Conservation (phyloP, 2,329 filamentous ascomycete genomes). For the Chaetomium strumarium region DNA sequence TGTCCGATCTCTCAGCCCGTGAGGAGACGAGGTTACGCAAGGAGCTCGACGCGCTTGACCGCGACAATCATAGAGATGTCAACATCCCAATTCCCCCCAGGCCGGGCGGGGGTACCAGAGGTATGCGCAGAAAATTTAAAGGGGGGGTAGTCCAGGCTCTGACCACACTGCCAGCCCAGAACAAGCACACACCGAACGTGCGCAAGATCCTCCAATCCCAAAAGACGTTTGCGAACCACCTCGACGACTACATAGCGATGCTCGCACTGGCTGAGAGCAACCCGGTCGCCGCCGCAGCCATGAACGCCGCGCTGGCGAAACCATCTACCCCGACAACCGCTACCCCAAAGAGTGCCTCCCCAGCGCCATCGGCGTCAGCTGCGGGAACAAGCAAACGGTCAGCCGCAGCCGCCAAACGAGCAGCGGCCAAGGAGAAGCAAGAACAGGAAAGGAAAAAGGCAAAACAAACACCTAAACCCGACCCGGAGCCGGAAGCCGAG, state of each 20-base stretch:
- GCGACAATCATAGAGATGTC: constrained; percentile 68
- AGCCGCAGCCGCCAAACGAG: constrained; percentile 18
- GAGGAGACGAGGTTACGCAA: constrained; percentile 77
- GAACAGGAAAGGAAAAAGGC: constrained; percentile 16
- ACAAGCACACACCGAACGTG: constrained; percentile 62
- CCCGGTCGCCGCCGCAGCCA: constrained; percentile 28
- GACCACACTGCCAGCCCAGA: constrained; percentile 31
- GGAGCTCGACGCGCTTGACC: constrained; percentile 75
- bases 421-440: constrained; percentile 17
- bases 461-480: constrained; percentile 1
- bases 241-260: constrained; percentile 71
- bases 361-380: constrained; percentile 16
- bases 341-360: constrained; percentile 19
- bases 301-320: constrained; percentile 24
- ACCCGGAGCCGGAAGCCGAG: constrained; percentile 6
- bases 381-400: constrained; percentile 19
- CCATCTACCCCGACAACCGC: constrained; percentile 18
- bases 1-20: constrained; percentile 67
- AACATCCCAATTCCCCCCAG: constrained; percentile 63
- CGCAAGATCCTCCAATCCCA: constrained; percentile 73
- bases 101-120: constrained; percentile 40
- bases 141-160: not conserved
- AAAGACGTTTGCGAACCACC: constrained; percentile 77
- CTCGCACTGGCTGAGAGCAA: constrained; percentile 40
- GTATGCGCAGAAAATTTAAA: constrained; percentile 26